These are phyloP conservation scores for Acanthamoeba comandoni DNA, from an alignment of 208 protist genomes.

Conservation along the genomic window DNA sequence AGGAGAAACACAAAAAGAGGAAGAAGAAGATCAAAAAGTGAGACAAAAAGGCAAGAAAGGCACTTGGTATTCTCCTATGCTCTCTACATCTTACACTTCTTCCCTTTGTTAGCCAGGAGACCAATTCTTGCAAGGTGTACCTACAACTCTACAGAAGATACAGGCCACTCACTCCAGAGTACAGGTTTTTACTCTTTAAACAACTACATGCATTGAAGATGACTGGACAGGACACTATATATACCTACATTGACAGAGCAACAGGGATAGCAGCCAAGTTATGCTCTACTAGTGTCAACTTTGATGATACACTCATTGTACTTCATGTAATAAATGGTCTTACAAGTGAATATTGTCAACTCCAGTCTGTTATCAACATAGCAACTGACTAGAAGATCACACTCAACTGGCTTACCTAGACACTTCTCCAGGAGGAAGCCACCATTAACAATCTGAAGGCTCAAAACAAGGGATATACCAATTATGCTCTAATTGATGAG, in stretches of 20 bases:
- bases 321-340: background rate
- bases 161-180: background rate
- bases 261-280: slow-evolving; percentile 16
- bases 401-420: background rate
- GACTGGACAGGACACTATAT: background rate
- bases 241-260: slow-evolving; percentile 1
- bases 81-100: slow-evolving; percentile 1
- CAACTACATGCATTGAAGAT: slow-evolving; percentile 1
- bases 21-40: slow-evolving; percentile 54
- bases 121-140: slow-evolving; percentile 8
- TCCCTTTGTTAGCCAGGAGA: background rate
- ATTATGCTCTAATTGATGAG: background rate
- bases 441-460: background rate
- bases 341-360: background rate
- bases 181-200: background rate
- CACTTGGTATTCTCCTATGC: background rate
- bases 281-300: background rate
- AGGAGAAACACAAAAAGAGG: slow-evolving; percentile 11
- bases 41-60: background rate
- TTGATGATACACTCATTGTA: background rate
- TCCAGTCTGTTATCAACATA: slow-evolving; percentile 11
- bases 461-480: background rate
- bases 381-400: background rate
- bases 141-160: background rate
- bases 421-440: background rate